Evolutionary conservation across 2,329 filamentous ascomycete species (phyloP).

Genomic region (Phoma sp.): DNA sequence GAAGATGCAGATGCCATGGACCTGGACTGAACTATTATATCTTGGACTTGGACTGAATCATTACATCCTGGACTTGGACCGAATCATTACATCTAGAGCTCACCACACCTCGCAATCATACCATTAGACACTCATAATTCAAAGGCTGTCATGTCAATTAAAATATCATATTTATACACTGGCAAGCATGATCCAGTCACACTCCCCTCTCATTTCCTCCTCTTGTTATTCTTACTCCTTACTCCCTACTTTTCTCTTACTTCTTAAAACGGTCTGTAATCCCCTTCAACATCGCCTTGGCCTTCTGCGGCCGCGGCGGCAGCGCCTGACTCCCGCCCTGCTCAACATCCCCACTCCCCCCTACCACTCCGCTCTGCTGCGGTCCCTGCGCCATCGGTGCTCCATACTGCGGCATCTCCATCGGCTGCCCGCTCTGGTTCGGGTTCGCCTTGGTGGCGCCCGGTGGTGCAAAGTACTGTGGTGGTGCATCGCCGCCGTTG

Average conservation of each 20-base stretch:
- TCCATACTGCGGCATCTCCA: constrained; percentile 40
- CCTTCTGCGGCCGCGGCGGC: constrained; percentile 41
- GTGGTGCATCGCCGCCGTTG: constrained; percentile 43
- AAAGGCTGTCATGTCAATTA: constrained; percentile 5
- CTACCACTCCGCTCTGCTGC: constrained; percentile 43
- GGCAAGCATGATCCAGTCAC: constrained; percentile 42
- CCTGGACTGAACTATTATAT: constrained; percentile 65
- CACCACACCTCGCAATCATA: too few relatives aligned
- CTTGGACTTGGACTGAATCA: too few relatives aligned
- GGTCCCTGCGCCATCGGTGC: constrained; percentile 22
- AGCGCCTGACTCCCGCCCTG: constrained; percentile 23
- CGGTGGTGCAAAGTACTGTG: constrained; percentile 42
- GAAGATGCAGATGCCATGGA: constrained; percentile 72
- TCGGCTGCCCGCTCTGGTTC: constrained; percentile 26
- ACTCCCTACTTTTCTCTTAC: constrained; percentile 18
- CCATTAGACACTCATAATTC: neutral
- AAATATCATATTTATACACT: constrained; percentile 5
- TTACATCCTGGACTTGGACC: too few relatives aligned
- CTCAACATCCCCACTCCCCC: constrained; percentile 24
- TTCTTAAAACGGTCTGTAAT: constrained; percentile 38
- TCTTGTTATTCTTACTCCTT: too few relatives aligned
- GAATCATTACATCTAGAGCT: too few relatives aligned
- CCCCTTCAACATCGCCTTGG: constrained; percentile 40
- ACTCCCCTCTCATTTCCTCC: too few relatives aligned
- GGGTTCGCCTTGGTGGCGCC: constrained; percentile 41